Conservation (phyloP, 805 yeast genomes). For the Phaffomyces thermotolerans region DNA sequence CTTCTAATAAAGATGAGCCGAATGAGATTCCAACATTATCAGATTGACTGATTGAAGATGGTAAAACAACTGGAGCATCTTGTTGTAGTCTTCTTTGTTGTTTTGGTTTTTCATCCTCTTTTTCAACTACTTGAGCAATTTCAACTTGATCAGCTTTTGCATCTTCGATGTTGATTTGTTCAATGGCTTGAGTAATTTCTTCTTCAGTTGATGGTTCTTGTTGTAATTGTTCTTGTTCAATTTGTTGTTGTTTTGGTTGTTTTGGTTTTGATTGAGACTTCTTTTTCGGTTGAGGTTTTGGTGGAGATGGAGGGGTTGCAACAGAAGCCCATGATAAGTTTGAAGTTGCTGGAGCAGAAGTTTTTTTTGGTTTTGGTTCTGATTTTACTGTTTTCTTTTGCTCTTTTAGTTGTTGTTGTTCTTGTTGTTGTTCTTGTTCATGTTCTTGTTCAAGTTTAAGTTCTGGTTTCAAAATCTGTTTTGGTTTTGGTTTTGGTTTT, state of each 20-base stretch:
- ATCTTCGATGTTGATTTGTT: constrained; percentile 17
- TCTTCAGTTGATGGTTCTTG: background rate
- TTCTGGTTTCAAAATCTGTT: constrained; percentile 11
- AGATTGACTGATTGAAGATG: constrained; percentile 31
- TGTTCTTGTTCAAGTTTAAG: constrained; percentile 11
- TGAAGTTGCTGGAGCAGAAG: constrained; percentile 21
- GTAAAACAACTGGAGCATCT: constrained; percentile 45
- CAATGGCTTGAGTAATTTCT: background rate
- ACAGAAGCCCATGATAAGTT: constrained; percentile 63
- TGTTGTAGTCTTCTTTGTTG: constrained; percentile 32
- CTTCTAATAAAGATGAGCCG: constrained; percentile 47
- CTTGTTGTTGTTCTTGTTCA: constrained; percentile 11
- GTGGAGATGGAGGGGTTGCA: constrained; percentile 52
- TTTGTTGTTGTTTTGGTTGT: constrained; percentile 9
- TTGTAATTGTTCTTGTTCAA: background rate
- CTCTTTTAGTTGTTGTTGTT: constrained; percentile 11
- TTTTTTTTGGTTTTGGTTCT: constrained; percentile 14
- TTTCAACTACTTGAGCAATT: constrained; percentile 13
- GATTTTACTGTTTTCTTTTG: constrained; percentile 4
- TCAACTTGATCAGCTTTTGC: constrained; percentile 14
- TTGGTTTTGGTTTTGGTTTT: constrained; percentile 15
- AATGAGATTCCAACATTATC: constrained; percentile 50
- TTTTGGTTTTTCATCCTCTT: constrained; percentile 20
- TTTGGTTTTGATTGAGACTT: constrained; percentile 18
- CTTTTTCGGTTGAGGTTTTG: constrained; percentile 22